These are phyloP conservation scores for Cyclocybe cylindracea DNA, from an alignment of 768 basidiomycete species.

Conservation along the genomic window DNA sequence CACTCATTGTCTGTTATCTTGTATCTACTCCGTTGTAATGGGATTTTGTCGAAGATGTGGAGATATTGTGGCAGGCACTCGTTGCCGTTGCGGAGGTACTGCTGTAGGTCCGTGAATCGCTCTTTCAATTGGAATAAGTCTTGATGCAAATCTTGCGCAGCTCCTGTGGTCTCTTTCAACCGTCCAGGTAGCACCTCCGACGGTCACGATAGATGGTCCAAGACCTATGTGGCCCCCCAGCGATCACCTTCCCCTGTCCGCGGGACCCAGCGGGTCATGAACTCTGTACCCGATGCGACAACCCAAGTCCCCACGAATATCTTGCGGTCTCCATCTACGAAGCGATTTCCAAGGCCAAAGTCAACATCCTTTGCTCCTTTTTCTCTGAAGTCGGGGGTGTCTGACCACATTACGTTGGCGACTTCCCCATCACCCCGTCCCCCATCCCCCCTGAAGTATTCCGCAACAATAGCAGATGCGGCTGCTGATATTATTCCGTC, in stretches of 20 bases:
- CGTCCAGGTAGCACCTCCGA: constrained; percentile 40
- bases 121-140: background rate
- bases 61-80: constrained; percentile 70
- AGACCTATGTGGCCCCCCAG: constrained; percentile 68
- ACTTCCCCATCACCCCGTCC: constrained; percentile 46
- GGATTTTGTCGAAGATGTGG: constrained; percentile 87
- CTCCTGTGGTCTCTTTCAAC: constrained; percentile 71
- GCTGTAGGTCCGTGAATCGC: constrained; percentile 62
- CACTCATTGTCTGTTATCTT: background rate
- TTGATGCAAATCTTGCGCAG: constrained; percentile 32
- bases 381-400: constrained; percentile 47
- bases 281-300: no score
- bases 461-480: constrained; percentile 50
- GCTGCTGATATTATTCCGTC: constrained; percentile 65
- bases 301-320: background rate
- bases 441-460: constrained; percentile 59
- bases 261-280: no score
- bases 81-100: constrained; percentile 80
- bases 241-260: constrained; percentile 42
- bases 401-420: constrained; percentile 57
- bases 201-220: constrained; percentile 73
- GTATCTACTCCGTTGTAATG: constrained; percentile 42
- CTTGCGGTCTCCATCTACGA: constrained; percentile 30
- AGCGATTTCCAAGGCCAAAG: constrained; percentile 53
- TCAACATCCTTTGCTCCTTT: constrained; percentile 30